Evolutionary conservation across 495 filamentous ascomycete species (phyloP).

Genomic region (Pyrenula massariospora): DNA sequence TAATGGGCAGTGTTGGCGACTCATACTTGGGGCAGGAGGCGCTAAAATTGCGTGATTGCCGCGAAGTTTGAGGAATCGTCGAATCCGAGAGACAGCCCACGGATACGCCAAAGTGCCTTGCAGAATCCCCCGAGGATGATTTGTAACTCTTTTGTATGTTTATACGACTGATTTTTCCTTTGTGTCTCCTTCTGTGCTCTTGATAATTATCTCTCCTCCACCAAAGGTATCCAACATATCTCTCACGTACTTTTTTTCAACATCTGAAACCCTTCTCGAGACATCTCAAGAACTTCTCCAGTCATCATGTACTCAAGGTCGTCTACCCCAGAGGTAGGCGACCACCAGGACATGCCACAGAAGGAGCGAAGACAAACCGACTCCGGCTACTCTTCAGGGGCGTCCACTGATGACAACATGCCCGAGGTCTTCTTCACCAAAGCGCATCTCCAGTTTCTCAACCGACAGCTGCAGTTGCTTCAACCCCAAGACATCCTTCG

Average conservation of each 20-base stretch:
- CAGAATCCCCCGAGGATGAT: background rate
- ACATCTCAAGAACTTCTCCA: background rate
- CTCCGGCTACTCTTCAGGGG: constrained; percentile 80
- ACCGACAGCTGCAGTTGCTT: constrained; percentile 74
- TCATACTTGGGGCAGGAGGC: background rate
- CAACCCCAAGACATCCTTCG: constrained; percentile 75
- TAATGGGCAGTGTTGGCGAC: background rate
- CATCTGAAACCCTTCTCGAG: no score
- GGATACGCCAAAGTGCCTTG: background rate
- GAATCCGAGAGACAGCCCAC: background rate
- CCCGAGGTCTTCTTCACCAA: constrained; percentile 78
- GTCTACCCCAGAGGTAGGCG: constrained; percentile 9
- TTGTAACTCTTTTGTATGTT: background rate
- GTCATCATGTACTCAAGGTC: constrained; percentile 30
- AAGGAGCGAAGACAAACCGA: constrained; percentile 37
- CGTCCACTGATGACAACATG: constrained; percentile 51
- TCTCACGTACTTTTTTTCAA: no score
- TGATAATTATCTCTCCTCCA: background rate
- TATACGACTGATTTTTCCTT: background rate
- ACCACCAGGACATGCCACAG: background rate
- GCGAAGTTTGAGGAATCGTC: background rate
- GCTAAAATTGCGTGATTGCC: background rate
- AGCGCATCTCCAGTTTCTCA: constrained; percentile 80
- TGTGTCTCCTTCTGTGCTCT: background rate
- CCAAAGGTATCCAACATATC: no score